Percentiles rank a stretch among this genome's conserved stretches.
These are phyloP conservation scores for Dictyostelium purpureum DNA, from an alignment of 78 protist species.

Conservation along the genomic window DNA sequence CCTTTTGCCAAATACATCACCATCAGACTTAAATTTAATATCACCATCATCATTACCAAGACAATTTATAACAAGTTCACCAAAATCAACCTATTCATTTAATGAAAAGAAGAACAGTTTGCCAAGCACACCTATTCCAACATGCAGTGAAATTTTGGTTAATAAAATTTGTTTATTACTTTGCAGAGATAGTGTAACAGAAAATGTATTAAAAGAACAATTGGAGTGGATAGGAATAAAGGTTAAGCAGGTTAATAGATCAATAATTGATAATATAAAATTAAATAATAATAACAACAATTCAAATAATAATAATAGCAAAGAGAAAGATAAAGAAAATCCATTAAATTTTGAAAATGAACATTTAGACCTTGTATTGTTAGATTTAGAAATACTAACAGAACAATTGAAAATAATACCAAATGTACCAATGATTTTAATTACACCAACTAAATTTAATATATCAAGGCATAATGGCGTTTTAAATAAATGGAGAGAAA, in stretches of 20 bases:
- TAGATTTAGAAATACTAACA: constrained; percentile 33
- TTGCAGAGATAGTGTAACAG: constrained; percentile 48
- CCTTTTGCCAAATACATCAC: constrained; percentile 11
- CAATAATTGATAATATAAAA: background rate
- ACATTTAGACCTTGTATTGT: constrained; percentile 23
- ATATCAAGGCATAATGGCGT: constrained; percentile 28
- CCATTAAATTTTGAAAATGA: background rate
- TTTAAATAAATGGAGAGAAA: background rate
- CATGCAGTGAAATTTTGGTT: constrained; percentile 12
- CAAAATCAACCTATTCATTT: background rate
- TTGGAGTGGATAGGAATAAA: constrained; percentile 53
- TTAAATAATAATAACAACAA: background rate
- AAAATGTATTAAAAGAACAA: constrained; percentile 47
- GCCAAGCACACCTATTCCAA: background rate
- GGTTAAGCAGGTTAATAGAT: background rate
- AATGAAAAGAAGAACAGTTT: background rate
- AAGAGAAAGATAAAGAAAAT: background rate
- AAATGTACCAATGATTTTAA: constrained; percentile 17
- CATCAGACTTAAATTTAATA: constrained; percentile 22
- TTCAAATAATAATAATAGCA: background rate
- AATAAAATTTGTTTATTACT: constrained; percentile 22
- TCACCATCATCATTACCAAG: constrained; percentile 62
- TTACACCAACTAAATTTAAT: constrained; percentile 66
- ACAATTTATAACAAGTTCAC: background rate
- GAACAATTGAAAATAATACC: background rate